Base-by-base conservation (phyloP, 2,329 filamentous ascomycete species). In the Ceratocystis smalleyi region DNA sequence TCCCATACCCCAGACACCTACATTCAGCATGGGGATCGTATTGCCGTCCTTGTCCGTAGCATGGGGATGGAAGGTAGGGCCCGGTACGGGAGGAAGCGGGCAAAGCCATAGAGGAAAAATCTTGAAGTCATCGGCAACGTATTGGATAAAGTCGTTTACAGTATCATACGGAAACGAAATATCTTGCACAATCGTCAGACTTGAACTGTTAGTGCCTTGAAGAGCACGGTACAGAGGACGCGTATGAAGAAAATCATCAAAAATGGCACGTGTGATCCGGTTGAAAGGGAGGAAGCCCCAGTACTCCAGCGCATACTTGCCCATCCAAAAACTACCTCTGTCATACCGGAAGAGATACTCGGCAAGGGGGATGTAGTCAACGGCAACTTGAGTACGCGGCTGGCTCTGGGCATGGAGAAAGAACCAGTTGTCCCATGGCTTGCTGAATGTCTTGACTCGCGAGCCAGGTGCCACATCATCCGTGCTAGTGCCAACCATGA, bases 271-370 rank as follows among this genome's bases (percentile, higher is more conserved):
- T 0, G 84, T 87, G 68, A 82, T 72, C 43, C 79, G 76, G 74
- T 85, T 88, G 73, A 87, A 87, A 0, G 85, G 85, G 1, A 78
- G 80, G 43, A 79, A 70, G 12, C 64, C 59, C 72, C 87, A 87
- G 72, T 87, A 88, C 24, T 75, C 72, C 72, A 85, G 87, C 1
- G 83, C 82, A 65, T 83, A 81, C 24, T 74, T 74, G 8, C 81
- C 85, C 2, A 81, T 81, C 85, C 85, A 88, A 74, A 88, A 88
- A 2, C 80, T 83, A 59, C 84, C 85, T 43, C 85, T 79, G 71
- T 88, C 84, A 73, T 86, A 88, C 17, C 85, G 81, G 73, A 88
- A 88, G 66, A 88, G 79, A 72, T 88, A 88, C 70, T 88, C 85
- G 1, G 74, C 74, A 0, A 88, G 69, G 0, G 84, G 84, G 1